Evolutionary conservation across 2,329 filamentous ascomycete genomes (phyloP), one percentile per base, ranked within the genome.

Genomic region (Penicillium sp.): DNA sequence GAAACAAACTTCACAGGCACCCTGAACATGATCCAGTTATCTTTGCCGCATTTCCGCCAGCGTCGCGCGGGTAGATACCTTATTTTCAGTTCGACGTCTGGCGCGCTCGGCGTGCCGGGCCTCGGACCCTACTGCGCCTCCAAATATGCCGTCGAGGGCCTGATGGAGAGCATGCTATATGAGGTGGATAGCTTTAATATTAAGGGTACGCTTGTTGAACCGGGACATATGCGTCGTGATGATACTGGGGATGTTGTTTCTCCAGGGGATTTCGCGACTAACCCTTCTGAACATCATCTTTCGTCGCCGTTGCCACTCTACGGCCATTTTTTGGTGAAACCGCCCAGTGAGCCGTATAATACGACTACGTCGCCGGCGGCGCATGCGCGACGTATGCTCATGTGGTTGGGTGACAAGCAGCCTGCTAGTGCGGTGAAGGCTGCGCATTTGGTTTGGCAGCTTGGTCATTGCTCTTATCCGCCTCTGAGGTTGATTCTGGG

Each of bases 1-100:
- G 91, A 95, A 79, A 97, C 92, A 22, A 99, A 99, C 74, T 96
- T 97, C 74, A 93, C 96, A 81, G 94, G 94, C 51, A 95, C 91
- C 0, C 76, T 97, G 57, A 89, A 97, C 75, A 96, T 99, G 66
- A 88, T 97, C 56, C 91, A 97, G 72, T 79, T 90, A 19, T 92
- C 89, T 1, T 78, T 97, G 36, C 91, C 92, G 0, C 91, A 96
- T 75, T 95, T 97, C 65, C 86, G 93, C 49, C 81, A 86, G 60
- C 87, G 90, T 61, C 82, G 82, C 22, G 80, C 78, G 1, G 94
- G 94, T 1, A 84, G 92, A 30, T 97, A 97, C 72, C 80, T 97
- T 48, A 96, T 97, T 60, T 97, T 97, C 76, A 96, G 91, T 69
- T 94, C 89, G 9, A 97, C 91, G 0, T 89, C 89, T 31, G 94